These are phyloP conservation scores for Colletotrichum euphorbiae DNA, from an alignment of 2,329 filamentous ascomycete genomes.

Conservation along the genomic window DNA sequence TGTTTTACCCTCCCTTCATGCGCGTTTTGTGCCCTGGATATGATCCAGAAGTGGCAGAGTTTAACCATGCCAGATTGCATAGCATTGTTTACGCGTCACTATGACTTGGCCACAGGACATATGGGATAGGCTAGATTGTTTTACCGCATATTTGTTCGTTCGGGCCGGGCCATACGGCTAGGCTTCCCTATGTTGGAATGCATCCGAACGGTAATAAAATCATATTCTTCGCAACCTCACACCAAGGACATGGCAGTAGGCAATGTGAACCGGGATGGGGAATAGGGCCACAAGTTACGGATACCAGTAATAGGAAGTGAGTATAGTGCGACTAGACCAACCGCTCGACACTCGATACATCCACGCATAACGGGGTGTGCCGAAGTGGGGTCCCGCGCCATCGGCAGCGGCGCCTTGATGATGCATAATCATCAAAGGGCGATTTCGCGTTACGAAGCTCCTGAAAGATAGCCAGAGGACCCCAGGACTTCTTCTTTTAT, in stretches of 20 bases:
- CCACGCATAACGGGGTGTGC: not conserved
- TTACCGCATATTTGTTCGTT: not conserved
- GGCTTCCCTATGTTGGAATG: not conserved
- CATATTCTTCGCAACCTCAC: too few species aligned
- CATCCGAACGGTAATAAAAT: too few species aligned
- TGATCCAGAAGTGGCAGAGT: not conserved
- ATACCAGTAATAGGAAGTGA: too few species aligned
- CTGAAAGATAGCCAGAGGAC: not conserved
- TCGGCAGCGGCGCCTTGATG: not conserved
- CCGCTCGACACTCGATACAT: too few species aligned
- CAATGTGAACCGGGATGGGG: too few species aligned
- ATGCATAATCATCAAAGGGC: not conserved
- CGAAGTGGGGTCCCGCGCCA: not conserved
- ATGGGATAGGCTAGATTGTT: conserved; percentile 13
- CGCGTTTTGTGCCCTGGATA: not conserved
- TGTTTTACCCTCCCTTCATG: not conserved
- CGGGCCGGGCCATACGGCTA: not conserved
- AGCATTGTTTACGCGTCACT: conserved; percentile 1
- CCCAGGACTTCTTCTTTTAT: too few species aligned
- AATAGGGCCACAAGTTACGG: too few species aligned
- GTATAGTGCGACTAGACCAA: too few species aligned
- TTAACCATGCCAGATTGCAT: conserved; percentile 14
- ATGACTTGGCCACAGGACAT: not conserved
- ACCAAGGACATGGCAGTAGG: not conserved
- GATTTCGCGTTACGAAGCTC: not conserved